Evolutionary conservation across 352 stramenopile genomes (phyloP), one percentile per base, ranked within the genome.

Genomic region (Phytopythium chamaehyphon): DNA sequence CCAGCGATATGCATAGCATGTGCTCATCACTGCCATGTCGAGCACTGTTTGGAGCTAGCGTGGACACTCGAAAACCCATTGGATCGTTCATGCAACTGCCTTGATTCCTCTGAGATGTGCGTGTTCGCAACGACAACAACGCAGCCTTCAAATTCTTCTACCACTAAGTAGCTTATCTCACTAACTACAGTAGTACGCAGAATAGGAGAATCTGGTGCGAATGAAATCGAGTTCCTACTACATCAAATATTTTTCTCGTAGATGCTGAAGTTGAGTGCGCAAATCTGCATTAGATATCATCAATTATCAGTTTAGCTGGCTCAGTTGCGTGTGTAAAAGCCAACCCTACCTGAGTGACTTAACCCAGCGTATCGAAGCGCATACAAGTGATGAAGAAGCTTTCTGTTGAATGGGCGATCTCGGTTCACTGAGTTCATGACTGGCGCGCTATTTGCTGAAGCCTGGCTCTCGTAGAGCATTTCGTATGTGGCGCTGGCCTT

Each of bases 381-480:
- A 8, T 90, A 76, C 12, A 93, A 66, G 33, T 88, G 77, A 39
- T 93, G 80, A 15, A 93, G 59, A 18, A 93, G 62, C 35, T 73
- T 84, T 57, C 60, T 67, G 46, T 81, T 75, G 23, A 67, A 55
- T n/a, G 6, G 59, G 7, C 35, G 55, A 9, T 47, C 51, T 24
- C 55, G 38, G 40, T 59, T 57, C 18, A 23, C 26, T 45, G 50
- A 49, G 14, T 50, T 35, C 11, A n/a, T 28, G 39, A 57, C 46
- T 24, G 52, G 37, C 24, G 43, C 22, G 44, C 55, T 43, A 22
- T 55, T 58, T 21, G 57, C 49, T 9, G n/a, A 46, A 24, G 21
- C 14, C 39, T 83, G 55, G 36, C 66, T 64, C 36, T 64, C 36
- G 14, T 23, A 47, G 6, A 83, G 55, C 5, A 24, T 44, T 14